Base-by-base conservation (phyloP, 768 basidiomycete species). In the Tricholoma flavovirens region DNA sequence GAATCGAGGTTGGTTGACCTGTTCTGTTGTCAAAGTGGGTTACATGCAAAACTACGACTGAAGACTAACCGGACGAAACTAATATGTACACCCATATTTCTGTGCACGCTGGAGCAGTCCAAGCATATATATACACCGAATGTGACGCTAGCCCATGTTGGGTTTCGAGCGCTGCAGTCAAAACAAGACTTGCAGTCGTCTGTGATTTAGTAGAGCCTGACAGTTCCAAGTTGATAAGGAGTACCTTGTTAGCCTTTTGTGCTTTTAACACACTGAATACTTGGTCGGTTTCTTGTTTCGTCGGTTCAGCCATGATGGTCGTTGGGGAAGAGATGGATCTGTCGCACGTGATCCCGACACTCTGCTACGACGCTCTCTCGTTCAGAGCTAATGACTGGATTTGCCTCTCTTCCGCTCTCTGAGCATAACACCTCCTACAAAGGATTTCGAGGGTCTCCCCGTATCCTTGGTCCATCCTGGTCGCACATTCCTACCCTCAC, bases 41-140 rank as follows among this genome's bases (percentile, higher is more conserved):
- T 36, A 17, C 50, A 15, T 33, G 40, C 10, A n/a, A 22, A 21
- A 17, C 30, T 24, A 42, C 17, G 14, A 21, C 29, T 26, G 11
- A 51, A 45, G 9, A 71, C 86, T 64, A 68, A 94, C 93, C 95
- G 78, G 42, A 99, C 96, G 65, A 99, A 99, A 60, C 86, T 90
- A 71, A 99, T 94, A 69, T 99, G 97, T 21, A 98, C 96, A 64
- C 97, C 97, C 84, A 98, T 87, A 69, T 96, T 98, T 53, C 97
- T 80, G 73, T 99, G 97, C 12, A 89, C 75, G 61, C 88, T 90
- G 4, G 96, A 98, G 77, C 97, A 99, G 57, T 99, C 95, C 30
- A 98, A 77, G 67, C 97, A 99, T 66, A 99, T 94, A 73, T 98
- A 98, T 12, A 98, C 86, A 32, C 93, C 96, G 67, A 89, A 99